Evolutionary conservation across 352 stramenopile species (phyloP).

Genomic region (Globisporangium echinulatum): DNA sequence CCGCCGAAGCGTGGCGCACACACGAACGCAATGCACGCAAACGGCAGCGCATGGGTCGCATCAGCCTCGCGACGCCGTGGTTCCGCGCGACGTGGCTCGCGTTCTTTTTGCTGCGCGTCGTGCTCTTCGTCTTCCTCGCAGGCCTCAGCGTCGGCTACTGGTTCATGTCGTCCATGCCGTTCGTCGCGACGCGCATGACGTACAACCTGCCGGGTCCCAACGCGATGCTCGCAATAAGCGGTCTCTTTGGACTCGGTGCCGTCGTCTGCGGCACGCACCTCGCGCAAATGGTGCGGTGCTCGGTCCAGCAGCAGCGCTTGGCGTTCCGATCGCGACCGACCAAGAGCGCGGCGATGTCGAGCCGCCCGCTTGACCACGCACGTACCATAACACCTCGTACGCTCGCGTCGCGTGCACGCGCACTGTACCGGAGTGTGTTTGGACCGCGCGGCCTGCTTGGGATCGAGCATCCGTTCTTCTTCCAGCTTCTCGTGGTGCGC

Average conservation of each 20-base stretch:
- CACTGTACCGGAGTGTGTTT: neutral
- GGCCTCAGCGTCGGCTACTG: constrained; percentile 4
- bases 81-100: constrained; percentile 1
- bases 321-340: neutral
- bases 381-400: no score
- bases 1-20: neutral
- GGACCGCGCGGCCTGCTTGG: constrained; percentile 5
- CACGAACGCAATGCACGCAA: neutral
- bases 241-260: neutral
- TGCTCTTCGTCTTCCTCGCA: constrained; percentile 5
- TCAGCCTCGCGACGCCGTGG: constrained; percentile 4
- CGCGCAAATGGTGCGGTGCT: constrained; percentile 1
- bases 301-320: constrained; percentile 1
- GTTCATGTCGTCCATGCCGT: constrained; percentile 8
- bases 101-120: constrained; percentile 7
- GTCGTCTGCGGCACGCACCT: constrained; percentile 2
- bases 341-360: neutral
- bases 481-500: constrained; percentile 13
- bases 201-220: constrained; percentile 7
- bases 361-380: neutral
- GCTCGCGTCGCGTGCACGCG: neutral
- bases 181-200: neutral
- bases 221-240: constrained; percentile 1
- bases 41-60: constrained; percentile 1
- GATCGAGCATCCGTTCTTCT: constrained; percentile 12